phyloP scores from a whole-genome alignment of 805 yeast species.

The Isabelozyma pseudorhagii region DNA sequence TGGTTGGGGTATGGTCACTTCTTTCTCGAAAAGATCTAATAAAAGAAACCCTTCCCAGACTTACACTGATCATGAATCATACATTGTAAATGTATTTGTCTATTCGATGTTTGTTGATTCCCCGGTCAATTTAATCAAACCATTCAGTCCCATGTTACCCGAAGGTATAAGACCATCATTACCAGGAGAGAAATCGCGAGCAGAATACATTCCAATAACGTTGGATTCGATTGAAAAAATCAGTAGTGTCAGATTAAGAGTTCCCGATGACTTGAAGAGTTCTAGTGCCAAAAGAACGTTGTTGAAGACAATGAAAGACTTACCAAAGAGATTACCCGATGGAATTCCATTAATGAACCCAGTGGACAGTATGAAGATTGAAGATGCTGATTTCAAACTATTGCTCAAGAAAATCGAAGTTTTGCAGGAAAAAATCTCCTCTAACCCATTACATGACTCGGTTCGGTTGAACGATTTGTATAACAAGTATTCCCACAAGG shows the following conservation, averaged over 20 bases:
- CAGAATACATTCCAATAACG: constrained; percentile 83
- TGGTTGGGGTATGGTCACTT: constrained; percentile 95
- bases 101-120: constrained; percentile 76
- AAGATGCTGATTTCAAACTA: constrained; percentile 70
- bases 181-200: constrained; percentile 65
- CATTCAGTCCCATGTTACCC: constrained; percentile 73
- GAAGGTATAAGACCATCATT: constrained; percentile 85
- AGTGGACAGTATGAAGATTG: constrained; percentile 86
- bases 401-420: constrained; percentile 78
- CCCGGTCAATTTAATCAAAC: constrained; percentile 77
- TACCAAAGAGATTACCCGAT: constrained; percentile 78
- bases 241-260: constrained; percentile 74
- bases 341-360: constrained; percentile 94
- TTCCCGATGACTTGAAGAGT: constrained; percentile 72
- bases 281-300: constrained; percentile 55
- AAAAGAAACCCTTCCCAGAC: constrained; percentile 56
- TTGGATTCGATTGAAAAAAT: constrained; percentile 70
- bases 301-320: constrained; percentile 75
- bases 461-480: constrained; percentile 62
- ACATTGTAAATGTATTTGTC: constrained; percentile 81
- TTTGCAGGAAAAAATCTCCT: constrained; percentile 65
- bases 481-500: constrained; percentile 61
- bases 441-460: constrained; percentile 66
- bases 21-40: constrained; percentile 65
- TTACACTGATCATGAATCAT: constrained; percentile 84